Conservation (phyloP, 2,329 filamentous ascomycete genomes). For the Ambrosiella cleistominuta region DNA sequence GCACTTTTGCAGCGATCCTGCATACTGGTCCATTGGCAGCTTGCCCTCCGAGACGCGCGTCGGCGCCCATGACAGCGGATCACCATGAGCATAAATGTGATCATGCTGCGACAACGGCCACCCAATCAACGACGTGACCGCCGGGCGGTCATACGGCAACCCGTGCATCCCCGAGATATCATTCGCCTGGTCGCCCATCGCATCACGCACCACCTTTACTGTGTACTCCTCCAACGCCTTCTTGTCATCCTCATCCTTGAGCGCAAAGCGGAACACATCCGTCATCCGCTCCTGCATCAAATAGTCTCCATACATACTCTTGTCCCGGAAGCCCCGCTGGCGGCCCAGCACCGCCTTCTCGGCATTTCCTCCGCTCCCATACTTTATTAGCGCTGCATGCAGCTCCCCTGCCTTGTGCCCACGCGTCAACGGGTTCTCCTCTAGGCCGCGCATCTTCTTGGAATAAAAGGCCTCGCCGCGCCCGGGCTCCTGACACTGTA, state of each 20-base stretch:
- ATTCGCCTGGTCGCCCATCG: not conserved
- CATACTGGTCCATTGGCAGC: not conserved
- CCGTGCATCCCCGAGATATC: conserved; percentile 5
- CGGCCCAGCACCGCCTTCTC: not conserved
- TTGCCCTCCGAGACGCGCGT: not conserved
- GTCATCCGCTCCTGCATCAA: no score
- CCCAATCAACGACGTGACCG: conserved; percentile 1
- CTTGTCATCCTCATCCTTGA: not conserved
- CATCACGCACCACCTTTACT: not conserved
- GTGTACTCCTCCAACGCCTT: not conserved
- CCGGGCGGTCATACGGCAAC: not conserved
- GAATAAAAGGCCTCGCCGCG: not conserved
- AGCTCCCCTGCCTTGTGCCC: not conserved
- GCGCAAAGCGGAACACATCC: not conserved
- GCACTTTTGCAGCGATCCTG: not conserved
- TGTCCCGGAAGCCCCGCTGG: not conserved
- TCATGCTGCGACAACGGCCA: not conserved
- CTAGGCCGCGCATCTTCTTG: not conserved
- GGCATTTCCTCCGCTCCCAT: not conserved
- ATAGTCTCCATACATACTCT: not conserved
- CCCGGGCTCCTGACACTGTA: conserved; percentile 18
- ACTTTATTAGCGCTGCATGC: no score
- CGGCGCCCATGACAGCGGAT: no score
- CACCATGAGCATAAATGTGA: not conserved
- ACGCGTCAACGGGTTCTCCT: not conserved